Evolutionary conservation across 768 basidiomycete genomes (phyloP).

Genomic region (Pulveroboletus sp.): DNA sequence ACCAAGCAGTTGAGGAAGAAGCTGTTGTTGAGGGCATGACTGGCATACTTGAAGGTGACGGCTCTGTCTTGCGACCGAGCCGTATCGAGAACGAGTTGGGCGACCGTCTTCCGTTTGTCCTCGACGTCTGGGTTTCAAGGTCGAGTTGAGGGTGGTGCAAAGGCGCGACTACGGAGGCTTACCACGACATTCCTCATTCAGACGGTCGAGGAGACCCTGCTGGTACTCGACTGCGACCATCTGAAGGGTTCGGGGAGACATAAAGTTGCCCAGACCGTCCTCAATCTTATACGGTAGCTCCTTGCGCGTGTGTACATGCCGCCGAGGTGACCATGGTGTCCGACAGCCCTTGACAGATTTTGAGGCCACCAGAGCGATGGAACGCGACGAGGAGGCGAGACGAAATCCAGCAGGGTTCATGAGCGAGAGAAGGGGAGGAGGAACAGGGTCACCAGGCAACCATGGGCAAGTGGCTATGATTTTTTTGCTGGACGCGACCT

Average conservation of each 20-base stretch:
- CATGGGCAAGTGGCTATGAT: neutral
- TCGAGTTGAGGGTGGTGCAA: neutral
- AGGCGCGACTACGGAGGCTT: constrained; percentile 16
- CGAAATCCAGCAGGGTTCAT: constrained; percentile 23
- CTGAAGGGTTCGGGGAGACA: constrained; percentile 67
- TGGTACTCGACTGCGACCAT: constrained; percentile 81
- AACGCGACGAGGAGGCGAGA: constrained; percentile 20
- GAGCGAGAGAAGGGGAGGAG: neutral
- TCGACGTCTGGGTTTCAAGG: constrained; percentile 42
- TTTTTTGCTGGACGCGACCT: neutral
- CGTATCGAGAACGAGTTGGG: constrained; percentile 68
- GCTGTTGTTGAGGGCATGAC: constrained; percentile 88
- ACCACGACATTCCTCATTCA: constrained; percentile 77
- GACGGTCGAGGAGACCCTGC: constrained; percentile 69
- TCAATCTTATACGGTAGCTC: constrained; percentile 62
- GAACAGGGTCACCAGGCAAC: neutral
- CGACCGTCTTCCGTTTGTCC: constrained; percentile 52
- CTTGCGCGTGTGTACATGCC: constrained; percentile 46
- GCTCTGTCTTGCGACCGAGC: constrained; percentile 53
- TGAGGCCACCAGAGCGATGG: constrained; percentile 11
- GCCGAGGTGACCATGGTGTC: constrained; percentile 23
- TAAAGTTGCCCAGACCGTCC: constrained; percentile 71
- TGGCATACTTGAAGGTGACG: constrained; percentile 86
- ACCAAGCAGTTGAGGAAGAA: constrained; percentile 91
- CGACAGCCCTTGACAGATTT: constrained; percentile 9